Percentiles rank a stretch among this genome's conserved stretches.
Evolutionary conservation across 371 early-diverging fungal genomes (phyloP).

Genomic region (Mucor piriformis): DNA sequence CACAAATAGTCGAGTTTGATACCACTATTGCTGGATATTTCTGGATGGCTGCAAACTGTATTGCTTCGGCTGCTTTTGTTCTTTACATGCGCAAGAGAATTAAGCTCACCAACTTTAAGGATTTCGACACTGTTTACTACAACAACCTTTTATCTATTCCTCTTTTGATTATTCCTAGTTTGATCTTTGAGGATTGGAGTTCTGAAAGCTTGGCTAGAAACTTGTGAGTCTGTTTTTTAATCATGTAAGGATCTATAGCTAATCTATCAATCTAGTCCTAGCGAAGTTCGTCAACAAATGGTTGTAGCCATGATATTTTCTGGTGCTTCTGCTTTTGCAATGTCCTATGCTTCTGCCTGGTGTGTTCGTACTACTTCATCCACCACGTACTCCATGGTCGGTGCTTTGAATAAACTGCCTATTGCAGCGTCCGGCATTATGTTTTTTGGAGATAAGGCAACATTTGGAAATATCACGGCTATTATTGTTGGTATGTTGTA

Average conservation of each 20-base stretch:
- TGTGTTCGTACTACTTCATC: constrained; percentile 93
- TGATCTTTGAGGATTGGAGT: constrained; percentile 80
- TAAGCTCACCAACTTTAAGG: constrained; percentile 83
- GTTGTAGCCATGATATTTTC: constrained; percentile 79
- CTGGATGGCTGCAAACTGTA: constrained; percentile 91
- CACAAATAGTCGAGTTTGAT: constrained; percentile 35
- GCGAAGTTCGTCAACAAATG: constrained; percentile 54
- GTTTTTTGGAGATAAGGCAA: constrained; percentile 91
- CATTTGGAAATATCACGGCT: constrained; percentile 78
- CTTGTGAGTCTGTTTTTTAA: constrained; percentile 71
- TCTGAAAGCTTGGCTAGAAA: constrained; percentile 53
- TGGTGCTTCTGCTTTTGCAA: constrained; percentile 87
- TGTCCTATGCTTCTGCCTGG: constrained; percentile 94
- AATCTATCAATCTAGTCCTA: constrained; percentile 34
- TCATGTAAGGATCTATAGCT: no score
- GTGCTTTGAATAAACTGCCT: constrained; percentile 98
- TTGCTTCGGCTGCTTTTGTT: constrained; percentile 91
- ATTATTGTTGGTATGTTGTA: constrained; percentile 66
- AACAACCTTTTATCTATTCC: constrained; percentile 94
- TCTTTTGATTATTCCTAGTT: constrained; percentile 77
- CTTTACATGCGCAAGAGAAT: constrained; percentile 91
- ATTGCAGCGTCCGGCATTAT: constrained; percentile 95
- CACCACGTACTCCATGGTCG: constrained; percentile 98
- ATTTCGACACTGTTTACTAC: constrained; percentile 98
- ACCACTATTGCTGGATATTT: constrained; percentile 70